Evolutionary conservation across 2,329 filamentous ascomycete genomes (phyloP).

Genomic region (Nakataea oryzae): DNA sequence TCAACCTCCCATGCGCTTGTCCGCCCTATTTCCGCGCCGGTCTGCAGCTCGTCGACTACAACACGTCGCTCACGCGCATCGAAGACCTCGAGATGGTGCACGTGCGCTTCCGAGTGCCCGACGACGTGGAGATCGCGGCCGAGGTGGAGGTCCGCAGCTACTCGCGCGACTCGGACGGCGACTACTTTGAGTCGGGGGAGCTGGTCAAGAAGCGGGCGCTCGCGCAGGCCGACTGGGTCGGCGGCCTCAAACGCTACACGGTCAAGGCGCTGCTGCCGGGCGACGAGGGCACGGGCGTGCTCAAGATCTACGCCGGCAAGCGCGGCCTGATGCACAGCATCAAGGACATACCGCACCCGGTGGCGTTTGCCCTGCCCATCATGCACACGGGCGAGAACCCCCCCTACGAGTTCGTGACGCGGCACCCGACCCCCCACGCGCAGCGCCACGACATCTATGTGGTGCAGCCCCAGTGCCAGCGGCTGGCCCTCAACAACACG

Average conservation of each 20-base stretch:
- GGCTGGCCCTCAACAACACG: conserved; percentile 87
- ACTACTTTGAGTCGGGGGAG: conserved; percentile 88
- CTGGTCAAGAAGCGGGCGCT: conserved; percentile 75
- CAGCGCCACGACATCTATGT: conserved; percentile 95
- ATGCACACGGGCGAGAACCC: conserved; percentile 88
- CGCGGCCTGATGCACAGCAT: conserved; percentile 95
- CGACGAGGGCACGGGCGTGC: conserved; percentile 76
- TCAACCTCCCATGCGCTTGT: conserved; percentile 77
- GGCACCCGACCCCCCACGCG: conserved; percentile 95
- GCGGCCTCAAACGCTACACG: conserved; percentile 80
- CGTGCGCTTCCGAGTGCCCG: conserved; percentile 74
- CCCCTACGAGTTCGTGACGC: conserved; percentile 81
- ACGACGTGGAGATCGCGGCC: conserved; percentile 83
- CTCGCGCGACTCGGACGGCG: conserved; percentile 75
- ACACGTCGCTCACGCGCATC: conserved; percentile 74
- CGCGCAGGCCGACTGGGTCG: conserved; percentile 84
- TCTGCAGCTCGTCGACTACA: conserved; percentile 77
- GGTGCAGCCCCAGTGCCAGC: conserved; percentile 85
- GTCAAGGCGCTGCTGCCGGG: conserved; percentile 86
- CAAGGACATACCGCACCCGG: conserved; percentile 86
- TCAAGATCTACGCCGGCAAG: conserved; percentile 91
- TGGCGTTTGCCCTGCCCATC: conserved; percentile 84
- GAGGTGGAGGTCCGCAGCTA: conserved; percentile 83
- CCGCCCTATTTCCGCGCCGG: conserved; percentile 79
- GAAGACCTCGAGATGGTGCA: conserved; percentile 93